Base-by-base conservation (phyloP, 2,329 filamentous ascomycete genomes). In the Fusarium piperis region DNA sequence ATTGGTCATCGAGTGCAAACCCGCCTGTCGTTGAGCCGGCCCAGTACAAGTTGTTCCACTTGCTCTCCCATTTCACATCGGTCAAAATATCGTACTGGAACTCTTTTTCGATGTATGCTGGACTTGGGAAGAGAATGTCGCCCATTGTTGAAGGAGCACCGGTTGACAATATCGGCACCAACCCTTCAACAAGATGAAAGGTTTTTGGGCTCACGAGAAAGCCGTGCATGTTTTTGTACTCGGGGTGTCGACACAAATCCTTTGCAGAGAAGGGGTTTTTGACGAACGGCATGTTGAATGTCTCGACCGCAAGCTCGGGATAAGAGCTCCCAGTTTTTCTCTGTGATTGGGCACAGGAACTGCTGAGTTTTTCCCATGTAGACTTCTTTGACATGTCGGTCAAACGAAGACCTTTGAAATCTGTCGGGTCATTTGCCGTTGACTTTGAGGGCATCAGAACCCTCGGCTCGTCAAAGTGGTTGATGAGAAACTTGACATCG, bases 21-120 rank as follows among this genome's bases (percentile, higher is more conserved):
- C 83, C 86, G 3, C 88, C 88, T 0, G 88, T 89, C 0, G 83
- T 88, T 0, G 85, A 87, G 0, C 88, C 88, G 0, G 85, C 83
- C 89, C 88, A 90, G 74, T 90, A 90, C 0, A 90, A 73, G 3
- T 83, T 84, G 36, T 85, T 83, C 2, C 70, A 70, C 71, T 90
- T 91, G 7, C 79, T 52, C 0, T 84, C 76, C 87, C 87, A 90
- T 0, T 78, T 73, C 0, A 83, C 39, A 64, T 89, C 88, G 3
- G 79, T 52, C 0, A 65, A 32, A 0, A 78, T 73, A 3, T 83
- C 75, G 70, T 89, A 89, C 6, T 72, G 66, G 32, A 85, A 83
- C 44, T 82, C 78, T 2, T 77, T 16, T 64, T 83, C 79, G n/a
- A 82, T 72, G 65, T 89, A 89, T 1, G 84, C 83, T 0, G 87